Evolutionary conservation across 495 filamentous ascomycete genomes (phyloP), one percentile per base, ranked within the genome.

Genomic region (Durotheca rogersii): DNA sequence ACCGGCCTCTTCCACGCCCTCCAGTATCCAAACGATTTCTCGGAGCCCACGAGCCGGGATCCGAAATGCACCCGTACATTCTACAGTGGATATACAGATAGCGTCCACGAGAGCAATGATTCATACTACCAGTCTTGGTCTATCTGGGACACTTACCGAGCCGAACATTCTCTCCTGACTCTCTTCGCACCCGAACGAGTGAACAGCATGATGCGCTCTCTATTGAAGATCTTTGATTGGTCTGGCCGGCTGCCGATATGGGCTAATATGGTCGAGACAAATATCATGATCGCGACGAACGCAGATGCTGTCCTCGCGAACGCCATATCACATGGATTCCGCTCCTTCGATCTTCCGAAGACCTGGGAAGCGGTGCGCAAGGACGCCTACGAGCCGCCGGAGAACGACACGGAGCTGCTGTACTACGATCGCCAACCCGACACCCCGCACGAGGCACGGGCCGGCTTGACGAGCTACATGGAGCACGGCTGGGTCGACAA

Each of bases 121-220:
- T 65, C 65, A 0, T 67, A 67, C 39, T 67, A 65, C 30, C 65
- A 67, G 27, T 67, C 65, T 7, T 67, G 65, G 65, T 67, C 65
- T 1, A 62, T 67, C 20, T 67, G 65, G 65, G 65, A 67, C 35
- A 67, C 65, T 0, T 67, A 58, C 35, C 50, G 65, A 0, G 65
- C 65, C 4, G 65, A 67, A 21, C 65, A 67, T 34, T 67, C 65
- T 1, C 56, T 67, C 3, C 25, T 65, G 0, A 59, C 65, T 6
- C 17, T 65, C 7, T 59, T 65, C 17, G 56, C 65, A 1, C 65
- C 65, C 3, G 65, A 67, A 18, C 53, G 61, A 5, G 65, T 67
- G 10, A 61, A 61, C 18, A 38, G 55, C 14, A 64, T 67, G 65
- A 67, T 67, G 65, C 57, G 62, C 1, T 44, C 58, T 5, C 54